A percentile compares a stretch with the other conserved stretches of the same genome.
phyloP scores from a whole-genome alignment of 1,284 basidiomycete genomes.

The Naganishia cerealis region DNA sequence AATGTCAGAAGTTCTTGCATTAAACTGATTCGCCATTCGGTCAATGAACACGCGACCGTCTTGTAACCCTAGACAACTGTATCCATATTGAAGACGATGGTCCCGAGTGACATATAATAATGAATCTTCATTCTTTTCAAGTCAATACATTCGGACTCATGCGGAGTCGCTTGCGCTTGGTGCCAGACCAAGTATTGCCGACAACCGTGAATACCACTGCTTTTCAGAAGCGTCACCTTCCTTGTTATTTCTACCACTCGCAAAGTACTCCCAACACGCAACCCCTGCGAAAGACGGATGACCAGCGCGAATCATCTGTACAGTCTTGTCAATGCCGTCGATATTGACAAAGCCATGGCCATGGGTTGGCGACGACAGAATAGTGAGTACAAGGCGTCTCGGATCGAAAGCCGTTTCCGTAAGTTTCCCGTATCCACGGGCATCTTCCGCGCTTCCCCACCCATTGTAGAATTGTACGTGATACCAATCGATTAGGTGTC shows the following conservation, averaged over 20 bases:
- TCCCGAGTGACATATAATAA: background rate
- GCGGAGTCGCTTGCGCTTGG: background rate
- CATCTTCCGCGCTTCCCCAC: constrained; percentile 20
- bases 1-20: constrained; percentile 1
- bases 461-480: constrained; percentile 29
- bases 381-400: constrained; percentile 13
- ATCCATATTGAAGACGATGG: background rate
- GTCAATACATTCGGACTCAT: background rate
- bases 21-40: background rate
- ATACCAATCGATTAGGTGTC: constrained; percentile 24
- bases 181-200: background rate
- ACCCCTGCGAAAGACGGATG: constrained; percentile 20
- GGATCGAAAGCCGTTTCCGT: constrained; percentile 21
- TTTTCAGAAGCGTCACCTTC: constrained; percentile 13
- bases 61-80: constrained; percentile 4
- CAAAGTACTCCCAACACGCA: constrained; percentile 25
- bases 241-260: constrained; percentile 21
- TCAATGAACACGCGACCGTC: background rate
- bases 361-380: constrained; percentile 19
- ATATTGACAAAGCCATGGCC: constrained; percentile 17
- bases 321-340: background rate
- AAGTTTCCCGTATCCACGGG: constrained; percentile 15
- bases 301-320: background rate
- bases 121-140: background rate
- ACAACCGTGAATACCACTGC: constrained; percentile 11